Evolutionary conservation across 2,329 filamentous ascomycete species (phyloP).

Genomic region (Aspergillus persii): DNA sequence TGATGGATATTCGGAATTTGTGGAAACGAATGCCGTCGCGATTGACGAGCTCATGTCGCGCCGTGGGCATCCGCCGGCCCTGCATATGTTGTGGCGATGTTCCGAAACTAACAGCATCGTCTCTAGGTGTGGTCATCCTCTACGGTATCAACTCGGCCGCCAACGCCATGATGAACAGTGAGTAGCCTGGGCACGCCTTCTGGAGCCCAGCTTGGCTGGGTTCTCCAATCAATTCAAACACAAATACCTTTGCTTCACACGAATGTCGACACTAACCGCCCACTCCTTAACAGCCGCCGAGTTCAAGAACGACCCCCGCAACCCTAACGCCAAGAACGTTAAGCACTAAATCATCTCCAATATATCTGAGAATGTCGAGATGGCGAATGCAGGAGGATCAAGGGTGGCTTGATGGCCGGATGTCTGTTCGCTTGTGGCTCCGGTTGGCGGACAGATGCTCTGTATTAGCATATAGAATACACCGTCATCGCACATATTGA

Average conservation of each 20-base stretch:
- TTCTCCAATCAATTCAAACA: background rate
- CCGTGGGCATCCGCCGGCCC: background rate
- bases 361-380: slow-evolving; percentile 18
- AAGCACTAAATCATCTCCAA: slow-evolving; percentile 35
- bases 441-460: slow-evolving; percentile 30
- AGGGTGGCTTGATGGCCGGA: slow-evolving; percentile 19
- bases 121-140: slow-evolving; percentile 73
- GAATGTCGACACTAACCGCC: slow-evolving; percentile 19
- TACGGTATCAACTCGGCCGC: slow-evolving; percentile 89
- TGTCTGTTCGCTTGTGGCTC: slow-evolving; percentile 23
- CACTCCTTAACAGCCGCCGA: slow-evolving; percentile 66
- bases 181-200: slow-evolving; percentile 35
- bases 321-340: slow-evolving; percentile 48
- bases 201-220: background rate
- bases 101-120: slow-evolving; percentile 25
- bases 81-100: background rate
- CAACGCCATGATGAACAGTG: slow-evolving; percentile 75
- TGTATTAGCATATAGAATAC: slow-evolving; percentile 43
- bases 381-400: slow-evolving; percentile 15
- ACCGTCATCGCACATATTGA: slow-evolving; percentile 32
- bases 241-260: background rate
- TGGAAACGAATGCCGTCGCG: background rate
- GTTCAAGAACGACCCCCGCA: slow-evolving; percentile 96
- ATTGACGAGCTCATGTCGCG: background rate
- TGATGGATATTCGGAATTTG: background rate